Evolutionary conservation across 1,284 basidiomycete genomes (phyloP).

Genomic region (Ustilago curta): DNA sequence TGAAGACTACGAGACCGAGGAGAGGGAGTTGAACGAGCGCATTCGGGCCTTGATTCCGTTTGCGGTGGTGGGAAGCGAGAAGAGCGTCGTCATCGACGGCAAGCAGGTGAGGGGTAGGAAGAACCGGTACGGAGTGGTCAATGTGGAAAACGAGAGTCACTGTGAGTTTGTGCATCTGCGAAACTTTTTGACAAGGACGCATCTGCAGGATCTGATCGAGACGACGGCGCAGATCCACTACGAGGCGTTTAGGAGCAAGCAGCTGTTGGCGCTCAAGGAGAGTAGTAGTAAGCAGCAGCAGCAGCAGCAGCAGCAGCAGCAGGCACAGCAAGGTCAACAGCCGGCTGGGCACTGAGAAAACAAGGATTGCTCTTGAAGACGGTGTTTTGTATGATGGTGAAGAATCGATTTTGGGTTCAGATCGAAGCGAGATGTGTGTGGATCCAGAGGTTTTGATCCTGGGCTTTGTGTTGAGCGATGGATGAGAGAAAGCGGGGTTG

Average conservation of each 20-base stretch:
- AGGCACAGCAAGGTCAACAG: slow-evolving; percentile 3
- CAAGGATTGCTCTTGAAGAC: not conserved
- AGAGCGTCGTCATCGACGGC: slow-evolving; percentile 92
- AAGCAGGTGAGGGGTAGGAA: slow-evolving; percentile 94
- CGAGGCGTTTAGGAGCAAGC: slow-evolving; percentile 98
- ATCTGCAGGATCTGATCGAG: slow-evolving; percentile 98
- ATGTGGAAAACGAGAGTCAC: slow-evolving; percentile 90
- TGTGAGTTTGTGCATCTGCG: slow-evolving; percentile 98
- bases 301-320: slow-evolving; percentile 23
- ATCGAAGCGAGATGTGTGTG: too few species aligned
- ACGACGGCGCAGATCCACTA: slow-evolving; percentile 99
- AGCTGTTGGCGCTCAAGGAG: slow-evolving; percentile 91
- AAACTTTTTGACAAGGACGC: slow-evolving; percentile 93
- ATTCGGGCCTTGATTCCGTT: slow-evolving; percentile 96
- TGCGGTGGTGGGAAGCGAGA: slow-evolving; percentile 94
- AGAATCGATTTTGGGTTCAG: too few species aligned
- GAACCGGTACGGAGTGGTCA: slow-evolving; percentile 98
- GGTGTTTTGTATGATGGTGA: too few species aligned
- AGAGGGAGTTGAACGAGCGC: slow-evolving; percentile 86
- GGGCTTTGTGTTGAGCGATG: too few species aligned
- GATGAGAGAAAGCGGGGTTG: too few species aligned
- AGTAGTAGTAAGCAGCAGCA: slow-evolving; percentile 69
- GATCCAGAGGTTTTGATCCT: too few species aligned
- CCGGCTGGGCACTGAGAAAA: not conserved
- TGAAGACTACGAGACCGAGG: slow-evolving; percentile 92